Percentiles rank a stretch among this genome's conserved stretches.
These are phyloP conservation scores for Metarhizium anisopliae DNA, from an alignment of 2,329 filamentous ascomycete species.

Conservation along the genomic window DNA sequence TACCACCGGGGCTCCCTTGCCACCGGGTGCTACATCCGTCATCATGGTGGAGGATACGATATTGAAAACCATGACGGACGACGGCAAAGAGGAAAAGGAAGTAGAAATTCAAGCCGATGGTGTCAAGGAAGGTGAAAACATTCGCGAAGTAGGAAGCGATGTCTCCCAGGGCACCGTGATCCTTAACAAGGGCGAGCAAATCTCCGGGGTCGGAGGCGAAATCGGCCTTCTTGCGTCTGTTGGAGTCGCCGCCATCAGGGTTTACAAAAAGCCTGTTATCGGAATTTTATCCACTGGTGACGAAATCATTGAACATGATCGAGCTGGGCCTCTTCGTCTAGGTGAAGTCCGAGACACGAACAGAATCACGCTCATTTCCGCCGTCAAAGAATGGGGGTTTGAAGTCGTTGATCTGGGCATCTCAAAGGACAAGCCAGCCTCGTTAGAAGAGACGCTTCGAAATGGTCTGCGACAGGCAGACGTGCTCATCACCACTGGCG, in stretches of 20 bases:
- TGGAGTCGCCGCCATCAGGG: constrained; percentile 59
- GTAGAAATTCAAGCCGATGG: constrained; percentile 76
- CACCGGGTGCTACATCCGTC: constrained; percentile 79
- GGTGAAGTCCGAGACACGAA: constrained; percentile 95
- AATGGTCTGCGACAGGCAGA: constrained; percentile 66
- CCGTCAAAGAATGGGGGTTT: constrained; percentile 65
- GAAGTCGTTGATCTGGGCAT: constrained; percentile 80
- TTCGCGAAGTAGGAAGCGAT: constrained; percentile 87
- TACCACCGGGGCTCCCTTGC: constrained; percentile 88
- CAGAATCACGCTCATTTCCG: constrained; percentile 75
- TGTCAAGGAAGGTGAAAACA: constrained; percentile 72
- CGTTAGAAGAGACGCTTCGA: constrained; percentile 69
- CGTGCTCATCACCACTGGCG: constrained; percentile 83
- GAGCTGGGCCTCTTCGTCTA: constrained; percentile 51
- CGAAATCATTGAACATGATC: constrained; percentile 73
- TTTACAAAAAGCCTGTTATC: constrained; percentile 69
- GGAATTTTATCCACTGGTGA: constrained; percentile 91
- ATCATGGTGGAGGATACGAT: constrained; percentile 89
- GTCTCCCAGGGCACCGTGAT: constrained; percentile 61
- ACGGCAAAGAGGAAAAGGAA: constrained; percentile 76
- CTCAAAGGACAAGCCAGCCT: constrained; percentile 61
- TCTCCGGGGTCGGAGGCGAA: constrained; percentile 82
- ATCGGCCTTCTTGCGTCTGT: constrained; percentile 83
- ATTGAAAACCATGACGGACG: constrained; percentile 64
- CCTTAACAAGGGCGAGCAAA: constrained; percentile 67